phyloP scores from a whole-genome alignment of 768 basidiomycete genomes.

The Tulasnella sp. region DNA sequence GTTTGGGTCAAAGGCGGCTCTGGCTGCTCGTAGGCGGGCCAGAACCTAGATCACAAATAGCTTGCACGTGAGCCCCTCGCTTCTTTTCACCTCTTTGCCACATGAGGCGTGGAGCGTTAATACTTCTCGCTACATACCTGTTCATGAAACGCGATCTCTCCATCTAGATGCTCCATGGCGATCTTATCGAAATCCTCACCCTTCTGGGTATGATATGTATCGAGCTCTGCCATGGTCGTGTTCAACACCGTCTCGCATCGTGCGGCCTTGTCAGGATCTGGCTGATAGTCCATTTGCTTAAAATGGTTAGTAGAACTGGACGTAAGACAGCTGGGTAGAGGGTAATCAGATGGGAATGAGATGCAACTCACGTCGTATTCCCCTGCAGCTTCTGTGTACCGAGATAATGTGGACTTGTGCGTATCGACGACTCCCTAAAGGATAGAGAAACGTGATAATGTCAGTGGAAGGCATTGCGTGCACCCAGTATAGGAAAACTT shows the following conservation, averaged over 20 bases:
- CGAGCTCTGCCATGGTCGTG: constrained; percentile 81
- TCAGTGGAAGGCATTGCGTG: background rate
- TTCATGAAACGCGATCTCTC: constrained; percentile 65
- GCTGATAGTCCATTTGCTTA: too few relatives aligned
- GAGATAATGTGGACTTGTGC: constrained; percentile 53
- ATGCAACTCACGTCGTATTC: constrained; percentile 30
- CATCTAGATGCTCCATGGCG: constrained; percentile 59
- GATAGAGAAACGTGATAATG: background rate
- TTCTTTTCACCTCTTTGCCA: too few relatives aligned
- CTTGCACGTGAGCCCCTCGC: too few relatives aligned
- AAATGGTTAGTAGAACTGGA: too few relatives aligned
- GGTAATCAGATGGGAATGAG: too few relatives aligned
- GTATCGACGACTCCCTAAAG: constrained; percentile 68
- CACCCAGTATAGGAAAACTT: constrained; percentile 13
- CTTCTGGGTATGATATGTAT: constrained; percentile 65
- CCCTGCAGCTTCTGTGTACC: constrained; percentile 45
- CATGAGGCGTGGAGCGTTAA: too few relatives aligned
- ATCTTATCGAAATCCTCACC: constrained; percentile 51
- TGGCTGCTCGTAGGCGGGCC: constrained; percentile 44
- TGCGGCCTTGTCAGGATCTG: constrained; percentile 50
- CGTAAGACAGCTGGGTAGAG: too few relatives aligned
- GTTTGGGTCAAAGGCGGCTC: constrained; percentile 41
- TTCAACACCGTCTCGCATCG: constrained; percentile 84
- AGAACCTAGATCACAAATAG: too few relatives aligned
- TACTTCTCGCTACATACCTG: constrained; percentile 47